Base-by-base conservation (phyloP, 148 eudicot genomes). In the Tetragonia tetragonoides region DNA sequence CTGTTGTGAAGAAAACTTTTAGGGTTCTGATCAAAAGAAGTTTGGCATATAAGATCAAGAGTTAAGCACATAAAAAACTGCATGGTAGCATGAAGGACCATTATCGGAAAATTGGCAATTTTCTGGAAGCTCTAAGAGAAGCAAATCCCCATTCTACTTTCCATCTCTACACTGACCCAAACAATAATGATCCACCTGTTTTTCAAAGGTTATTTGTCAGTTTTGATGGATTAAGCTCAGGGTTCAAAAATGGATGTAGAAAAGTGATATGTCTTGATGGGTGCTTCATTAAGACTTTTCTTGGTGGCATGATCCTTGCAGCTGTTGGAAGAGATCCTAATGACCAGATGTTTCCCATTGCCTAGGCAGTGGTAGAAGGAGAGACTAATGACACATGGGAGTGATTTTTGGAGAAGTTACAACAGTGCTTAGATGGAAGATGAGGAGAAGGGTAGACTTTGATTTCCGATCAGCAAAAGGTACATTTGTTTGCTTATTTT, bases 21-120 rank as follows among this genome's bases (percentile, higher is more conserved):
- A 40, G 21, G 24, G 21, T 67, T 12, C 11, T 39, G 3, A 41
- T 67, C 12, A 56, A 72, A 8, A 17, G 34, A 72, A 4, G n/a
- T 59, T 10, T 67, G 2, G 76, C 66, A 18, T 73, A 73, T 14
- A 73, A 73, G 21, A 21, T 56, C 7, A 73, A 73, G 46, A 3
- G 11, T 2, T 9, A 37, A 6, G 76, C 76, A 3, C 76, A 73
- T 18, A 73, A n/a, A 4, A 40, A 18, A 44, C 2, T 73, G 6
- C 66, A 73, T 59, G 53, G 66, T 0, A 20, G n/a, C 10, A 73
- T 73, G 76, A 20, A 8, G 38, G 66, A 73, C 1, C 66, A 57
- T 40, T 73, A 57, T 47, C 0, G 11, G 10, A 73, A 73, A 21
- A 0, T 73, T 3, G 53, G 66, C 3, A 73, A 39, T 14, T 73